phyloP scores from a whole-genome alignment of 129 eudicot genomes.

The Scalesia atractyloides region DNA sequence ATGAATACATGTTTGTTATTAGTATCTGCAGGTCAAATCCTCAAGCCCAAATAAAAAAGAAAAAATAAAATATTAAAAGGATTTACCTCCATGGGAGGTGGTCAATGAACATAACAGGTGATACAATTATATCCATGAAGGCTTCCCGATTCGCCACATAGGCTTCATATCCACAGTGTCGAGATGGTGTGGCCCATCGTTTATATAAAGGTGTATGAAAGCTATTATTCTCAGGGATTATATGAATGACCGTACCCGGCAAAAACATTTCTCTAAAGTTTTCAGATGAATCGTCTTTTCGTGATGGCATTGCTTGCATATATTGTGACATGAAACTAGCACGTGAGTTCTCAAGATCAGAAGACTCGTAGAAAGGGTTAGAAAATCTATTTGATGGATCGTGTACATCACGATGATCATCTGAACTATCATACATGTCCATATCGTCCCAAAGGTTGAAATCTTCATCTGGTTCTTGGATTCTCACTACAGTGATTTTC shows the following conservation, averaged over 20 bases:
- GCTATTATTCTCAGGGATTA: conserved; percentile 42
- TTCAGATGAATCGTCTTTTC: conserved; percentile 29
- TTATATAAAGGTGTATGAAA: conserved; percentile 44
- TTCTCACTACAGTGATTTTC: conserved; percentile 38
- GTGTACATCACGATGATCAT: conserved; percentile 19
- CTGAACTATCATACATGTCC: conserved; percentile 33
- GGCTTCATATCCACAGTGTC: conserved; percentile 48
- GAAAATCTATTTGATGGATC: conserved; percentile 34
- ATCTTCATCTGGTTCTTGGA: conserved; percentile 29
- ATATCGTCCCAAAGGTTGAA: conserved; percentile 33
- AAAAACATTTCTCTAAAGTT: conserved; percentile 62
- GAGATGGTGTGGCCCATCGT: conserved; percentile 40
- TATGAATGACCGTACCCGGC: conserved; percentile 61
- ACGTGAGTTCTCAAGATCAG: conserved; percentile 14
- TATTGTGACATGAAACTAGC: conserved; percentile 43
- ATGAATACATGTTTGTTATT: background rate
- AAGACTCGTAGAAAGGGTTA: conserved; percentile 24
- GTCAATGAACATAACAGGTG: conserved; percentile 76
- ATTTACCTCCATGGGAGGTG: conserved; percentile 80
- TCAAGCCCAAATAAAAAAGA: background rate
- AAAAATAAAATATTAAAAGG: background rate
- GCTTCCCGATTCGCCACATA: conserved; percentile 56
- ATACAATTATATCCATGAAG: conserved; percentile 64
- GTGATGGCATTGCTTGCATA: conserved; percentile 50
- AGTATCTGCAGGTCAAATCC: background rate